Conservation (phyloP, 192 early-diverging fungal species). For the Rhizophagus prolifer region DNA sequence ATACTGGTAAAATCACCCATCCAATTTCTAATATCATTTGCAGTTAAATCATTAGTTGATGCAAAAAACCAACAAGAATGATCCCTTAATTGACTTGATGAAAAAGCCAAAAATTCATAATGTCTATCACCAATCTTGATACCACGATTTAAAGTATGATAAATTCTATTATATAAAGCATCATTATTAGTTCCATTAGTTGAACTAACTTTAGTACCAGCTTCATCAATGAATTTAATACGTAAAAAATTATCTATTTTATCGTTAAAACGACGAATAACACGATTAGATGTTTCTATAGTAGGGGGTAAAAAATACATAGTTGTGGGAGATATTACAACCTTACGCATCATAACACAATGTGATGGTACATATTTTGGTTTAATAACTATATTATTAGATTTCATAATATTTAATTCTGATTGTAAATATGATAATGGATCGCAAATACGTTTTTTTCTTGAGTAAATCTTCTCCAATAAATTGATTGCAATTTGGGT, state of each 20-base stretch:
- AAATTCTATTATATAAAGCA: constrained; percentile 55
- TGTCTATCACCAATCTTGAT: constrained; percentile 52
- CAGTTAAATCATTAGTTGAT: constrained; percentile 40
- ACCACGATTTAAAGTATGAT: constrained; percentile 44
- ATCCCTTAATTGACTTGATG: constrained; percentile 61
- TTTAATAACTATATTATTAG: constrained; percentile 14
- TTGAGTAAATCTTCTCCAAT: constrained; percentile 34
- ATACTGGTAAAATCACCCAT: constrained; percentile 73
- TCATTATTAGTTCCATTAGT: constrained; percentile 34
- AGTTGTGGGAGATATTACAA: constrained; percentile 65
- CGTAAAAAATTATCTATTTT: constrained; percentile 62
- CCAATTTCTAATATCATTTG: constrained; percentile 55
- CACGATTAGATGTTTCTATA: constrained; percentile 71
- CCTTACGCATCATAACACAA: constrained; percentile 51
- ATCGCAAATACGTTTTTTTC: constrained; percentile 43
- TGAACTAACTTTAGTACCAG: constrained; percentile 38
- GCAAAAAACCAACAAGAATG: constrained; percentile 79
- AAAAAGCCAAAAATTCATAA: constrained; percentile 66
- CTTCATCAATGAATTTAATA: constrained; percentile 70
- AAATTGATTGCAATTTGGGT: constrained; percentile 34
- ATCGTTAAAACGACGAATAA: constrained; percentile 56
- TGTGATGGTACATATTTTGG: constrained; percentile 40
- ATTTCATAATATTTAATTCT: constrained; percentile 15
- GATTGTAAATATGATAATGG: constrained; percentile 31
- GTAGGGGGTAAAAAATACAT: constrained; percentile 61